These are phyloP conservation scores for Solanum paucissectum DNA, from an alignment of 257 asterid species.

Conservation along the genomic window DNA sequence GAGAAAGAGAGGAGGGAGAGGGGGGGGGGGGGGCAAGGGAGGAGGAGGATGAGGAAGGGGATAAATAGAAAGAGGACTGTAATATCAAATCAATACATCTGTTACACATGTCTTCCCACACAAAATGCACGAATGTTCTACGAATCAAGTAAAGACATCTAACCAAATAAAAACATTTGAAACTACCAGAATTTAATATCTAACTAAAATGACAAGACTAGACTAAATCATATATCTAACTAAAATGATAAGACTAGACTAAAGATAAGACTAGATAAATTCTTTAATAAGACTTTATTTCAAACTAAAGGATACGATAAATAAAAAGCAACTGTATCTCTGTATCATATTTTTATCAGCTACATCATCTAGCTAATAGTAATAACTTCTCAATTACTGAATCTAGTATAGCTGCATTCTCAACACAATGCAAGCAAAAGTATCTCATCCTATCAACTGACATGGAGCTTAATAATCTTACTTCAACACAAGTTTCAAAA, in stretches of 20 bases:
- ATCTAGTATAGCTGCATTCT: not conserved
- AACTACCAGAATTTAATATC: not conserved
- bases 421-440: not conserved
- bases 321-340: not conserved
- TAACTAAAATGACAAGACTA: not conserved
- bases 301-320: not conserved
- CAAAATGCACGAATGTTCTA: not conserved
- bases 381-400: not conserved
- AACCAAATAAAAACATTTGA: not conserved
- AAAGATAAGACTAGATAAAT: not conserved
- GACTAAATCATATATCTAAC: not conserved
- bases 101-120: not conserved
- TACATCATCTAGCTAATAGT: not conserved
- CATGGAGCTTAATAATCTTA: not conserved
- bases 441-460: not conserved
- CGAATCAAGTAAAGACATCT: not conserved
- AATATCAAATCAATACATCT: not conserved
- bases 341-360: not conserved
- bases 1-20: not conserved
- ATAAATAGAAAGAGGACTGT: not conserved
- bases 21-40: not conserved
- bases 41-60: not conserved
- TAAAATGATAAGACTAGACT: not conserved
- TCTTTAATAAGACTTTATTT: not conserved
- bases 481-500: not conserved